Base-by-base conservation (phyloP, 2,329 filamentous ascomycete genomes). In the Fusarium circinatum region DNA sequence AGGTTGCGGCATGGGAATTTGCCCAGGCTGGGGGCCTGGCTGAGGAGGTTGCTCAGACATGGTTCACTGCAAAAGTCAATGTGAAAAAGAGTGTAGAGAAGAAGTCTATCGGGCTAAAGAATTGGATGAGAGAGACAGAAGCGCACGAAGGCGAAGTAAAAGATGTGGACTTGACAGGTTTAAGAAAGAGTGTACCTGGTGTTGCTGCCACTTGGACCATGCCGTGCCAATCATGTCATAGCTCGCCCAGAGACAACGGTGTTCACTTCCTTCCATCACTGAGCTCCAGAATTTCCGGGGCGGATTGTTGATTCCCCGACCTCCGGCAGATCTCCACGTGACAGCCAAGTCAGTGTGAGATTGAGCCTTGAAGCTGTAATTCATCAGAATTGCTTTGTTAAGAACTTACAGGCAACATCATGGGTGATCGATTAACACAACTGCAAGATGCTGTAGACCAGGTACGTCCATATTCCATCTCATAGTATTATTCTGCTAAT, bases 361-460 rank as follows among this genome's bases (percentile, higher is more conserved):
- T 41, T n/a, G 24, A 49, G 56, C 18, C 26, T 41, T 22, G 20
- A 28, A 28, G 44, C 20, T 22, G 28, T 30, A 24, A 24, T 48
- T 34, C 36, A 49, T 48, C 24, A 22, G 32, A 38, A n/a, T 24
- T 54, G 42, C 28, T 54, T 59, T 65, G 45, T 63, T 45, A 18
- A 51, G 62, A 52, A 60, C 15, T 45, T 22, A 67, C 55, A 66
- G 38, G 47, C 30, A 49, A n/a, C 71, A 82, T 73, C 12, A 94
- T 94, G 91, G 88, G 89, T 34, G 94, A 97, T 80, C 87, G 92
- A 71, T 87, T 97, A 65, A 96, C 94, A 3, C 94, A 96, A 82
- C 86, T 96, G 65, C 94, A 97, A 83, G 93, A 96, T 84, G 92
- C 93, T 82, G 89, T 96, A 69, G 94, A 96, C 79, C 91, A 95